Percentiles rank a stretch among this genome's conserved stretches.
Evolutionary conservation across 495 filamentous ascomycete genomes (phyloP).

Genomic region (Physcia stellaris): DNA sequence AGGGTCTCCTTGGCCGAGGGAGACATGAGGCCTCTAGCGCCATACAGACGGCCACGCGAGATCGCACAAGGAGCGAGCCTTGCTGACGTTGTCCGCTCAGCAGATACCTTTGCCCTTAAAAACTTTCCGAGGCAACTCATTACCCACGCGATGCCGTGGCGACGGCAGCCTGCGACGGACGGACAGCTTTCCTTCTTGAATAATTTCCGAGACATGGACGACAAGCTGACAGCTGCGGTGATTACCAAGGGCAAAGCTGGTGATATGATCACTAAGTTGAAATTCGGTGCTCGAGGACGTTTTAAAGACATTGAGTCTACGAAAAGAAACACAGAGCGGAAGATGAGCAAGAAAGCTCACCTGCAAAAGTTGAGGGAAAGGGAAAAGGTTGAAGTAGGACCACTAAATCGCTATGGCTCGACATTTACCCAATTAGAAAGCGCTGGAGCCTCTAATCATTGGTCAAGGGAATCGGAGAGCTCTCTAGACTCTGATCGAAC

Average conservation of each 20-base stretch:
- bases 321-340: conserved; percentile 28
- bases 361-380: conserved; percentile 27
- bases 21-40: conserved; percentile 26
- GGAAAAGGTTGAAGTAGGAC: conserved; percentile 54
- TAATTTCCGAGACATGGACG: conserved; percentile 38
- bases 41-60: conserved; percentile 49
- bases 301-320: conserved; percentile 40
- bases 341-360: conserved; percentile 21
- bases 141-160: conserved; percentile 42
- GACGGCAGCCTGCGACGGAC: conserved; percentile 46
- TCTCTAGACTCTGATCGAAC: neutral
- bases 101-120: conserved; percentile 62
- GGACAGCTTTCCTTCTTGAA: conserved; percentile 65
- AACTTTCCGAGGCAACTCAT: conserved; percentile 35
- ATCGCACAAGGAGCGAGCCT: conserved; percentile 49
- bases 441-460: neutral
- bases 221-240: conserved; percentile 36
- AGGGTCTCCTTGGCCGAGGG: conserved; percentile 11
- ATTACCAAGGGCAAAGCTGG: conserved; percentile 70
- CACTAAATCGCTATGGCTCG: conserved; percentile 29
- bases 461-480: neutral
- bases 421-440: too few species aligned
- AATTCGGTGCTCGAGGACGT: conserved; percentile 62
- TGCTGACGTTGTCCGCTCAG: conserved; percentile 60
- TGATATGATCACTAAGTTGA: conserved; percentile 89